Conservation (phyloP, 176 grass and related monocot genomes). For the Hsuehochloa calcarea region DNA sequence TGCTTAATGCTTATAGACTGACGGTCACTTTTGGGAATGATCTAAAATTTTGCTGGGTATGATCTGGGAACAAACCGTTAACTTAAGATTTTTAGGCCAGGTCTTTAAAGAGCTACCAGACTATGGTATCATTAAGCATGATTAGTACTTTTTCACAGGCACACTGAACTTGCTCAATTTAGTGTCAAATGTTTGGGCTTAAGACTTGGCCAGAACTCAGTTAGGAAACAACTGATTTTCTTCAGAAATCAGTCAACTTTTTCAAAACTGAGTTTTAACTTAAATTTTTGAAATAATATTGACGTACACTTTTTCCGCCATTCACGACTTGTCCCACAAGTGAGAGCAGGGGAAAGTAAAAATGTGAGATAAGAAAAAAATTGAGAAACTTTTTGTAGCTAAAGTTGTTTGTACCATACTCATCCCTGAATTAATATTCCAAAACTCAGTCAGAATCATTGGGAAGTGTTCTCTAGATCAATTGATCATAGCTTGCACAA, state of each 20-base stretch:
- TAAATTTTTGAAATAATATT: neutral
- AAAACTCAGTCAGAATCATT: neutral
- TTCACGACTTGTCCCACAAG: neutral
- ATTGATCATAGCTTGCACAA: neutral
- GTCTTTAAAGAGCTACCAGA: neutral
- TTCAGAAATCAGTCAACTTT: neutral
- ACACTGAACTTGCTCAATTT: neutral
- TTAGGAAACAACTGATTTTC: neutral
- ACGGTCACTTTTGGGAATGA: neutral
- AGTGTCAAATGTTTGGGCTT: neutral
- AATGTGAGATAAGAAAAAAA: neutral
- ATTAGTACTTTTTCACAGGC: neutral
- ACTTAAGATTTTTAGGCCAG: neutral
- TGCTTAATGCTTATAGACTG: neutral
- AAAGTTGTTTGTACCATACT: neutral
- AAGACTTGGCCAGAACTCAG: neutral
- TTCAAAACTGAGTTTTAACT: neutral
- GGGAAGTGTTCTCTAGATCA: neutral
- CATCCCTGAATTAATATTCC: neutral
- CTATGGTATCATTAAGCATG: neutral
- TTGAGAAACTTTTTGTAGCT: neutral
- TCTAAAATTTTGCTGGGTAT: neutral
- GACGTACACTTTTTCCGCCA: neutral
- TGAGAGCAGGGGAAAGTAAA: neutral
- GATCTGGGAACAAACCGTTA: neutral